Percentiles rank a stretch among this genome's conserved stretches.
Evolutionary conservation across 805 yeast species (phyloP).

Genomic region (Nakazawaea siamensis): DNA sequence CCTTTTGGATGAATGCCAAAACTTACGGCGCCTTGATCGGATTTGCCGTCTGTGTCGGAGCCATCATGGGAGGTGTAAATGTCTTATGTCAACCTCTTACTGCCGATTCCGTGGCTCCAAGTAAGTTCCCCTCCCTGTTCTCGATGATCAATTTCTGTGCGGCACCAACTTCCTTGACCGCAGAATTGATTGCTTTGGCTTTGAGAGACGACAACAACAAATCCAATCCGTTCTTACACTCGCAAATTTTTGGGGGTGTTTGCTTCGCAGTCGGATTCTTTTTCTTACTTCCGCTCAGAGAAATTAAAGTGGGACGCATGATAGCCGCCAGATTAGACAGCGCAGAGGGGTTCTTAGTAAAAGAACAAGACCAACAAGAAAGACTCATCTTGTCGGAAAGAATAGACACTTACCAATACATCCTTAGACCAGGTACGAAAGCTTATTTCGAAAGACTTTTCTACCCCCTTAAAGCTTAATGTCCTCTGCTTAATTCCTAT

Average conservation of each 20-base stretch:
- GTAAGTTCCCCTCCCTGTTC: conserved; percentile 22
- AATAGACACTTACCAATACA: conserved; percentile 4
- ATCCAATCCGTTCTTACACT: conserved; percentile 39
- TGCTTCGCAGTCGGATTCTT: conserved; percentile 34
- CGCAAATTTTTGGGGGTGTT: conserved; percentile 54
- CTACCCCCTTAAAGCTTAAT: neutral
- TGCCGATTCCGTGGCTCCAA: conserved; percentile 20
- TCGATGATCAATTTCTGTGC: conserved; percentile 17
- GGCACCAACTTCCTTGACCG: conserved; percentile 19
- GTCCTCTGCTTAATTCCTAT: too few relatives aligned
- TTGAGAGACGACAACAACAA: conserved; percentile 12
- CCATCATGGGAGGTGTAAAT: conserved; percentile 35
- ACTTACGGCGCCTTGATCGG: conserved; percentile 28
- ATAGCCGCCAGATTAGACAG: conserved; percentile 12
- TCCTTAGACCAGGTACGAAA: neutral
- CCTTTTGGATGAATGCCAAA: conserved; percentile 30
- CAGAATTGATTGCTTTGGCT: conserved; percentile 22
- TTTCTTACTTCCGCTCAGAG: conserved; percentile 40
- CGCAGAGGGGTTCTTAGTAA: neutral
- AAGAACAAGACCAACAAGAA: neutral
- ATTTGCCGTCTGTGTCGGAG: conserved; percentile 35
- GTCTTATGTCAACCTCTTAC: conserved; percentile 19
- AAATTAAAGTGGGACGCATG: conserved; percentile 33
- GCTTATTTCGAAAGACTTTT: neutral
- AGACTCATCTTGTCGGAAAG: neutral